Evolutionary conservation across 345 rosid genomes (phyloP), one percentile per base, ranked within the genome.

Genomic region (Kandelia obovata): DNA sequence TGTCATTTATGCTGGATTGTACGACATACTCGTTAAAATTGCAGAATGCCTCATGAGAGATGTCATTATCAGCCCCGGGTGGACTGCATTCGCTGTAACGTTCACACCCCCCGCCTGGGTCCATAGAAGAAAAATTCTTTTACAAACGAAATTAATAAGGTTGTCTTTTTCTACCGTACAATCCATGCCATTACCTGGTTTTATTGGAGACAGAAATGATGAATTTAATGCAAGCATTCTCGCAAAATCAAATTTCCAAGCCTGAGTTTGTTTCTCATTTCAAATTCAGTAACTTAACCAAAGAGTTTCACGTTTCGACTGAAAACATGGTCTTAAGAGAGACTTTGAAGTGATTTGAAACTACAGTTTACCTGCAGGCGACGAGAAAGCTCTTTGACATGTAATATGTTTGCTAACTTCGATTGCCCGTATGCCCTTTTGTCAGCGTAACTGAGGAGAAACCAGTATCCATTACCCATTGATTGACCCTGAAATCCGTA

Each of bases 351-450:
- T 39, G 15, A 39, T 2, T 2, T 39, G 46, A 39, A 39, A 39
- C 47, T 43, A 43, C 17, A 3, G 17, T 43, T 55, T 20, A 93
- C 98, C 94, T 88, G 81, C 73, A 94, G 70, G 67, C 87, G 91
- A 75, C 90, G 96, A 39, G 96, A 82, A 77, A 95, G 96, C 84
- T 92, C 96, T 20, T 81, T 89, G 53, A 91, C 88, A 26, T 92
- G 99, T 16, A 95, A 80, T 73, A 95, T 81, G 79, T 87, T 95
- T 21, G 99, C 99, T 64, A 95, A 71, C 64, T 95, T 95, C 10
- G 99, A 95, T 71, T 95, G 97, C 13, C 97, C 99, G 39, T 95
- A 92, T 10, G 99, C 99, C 72, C 77, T 84, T 84, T 88, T 92
- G 73, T 89, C 92, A 55, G 86, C 79, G 69, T 91, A 94, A 10